Conservation (phyloP, 1,284 basidiomycete species). For the Ustanciosporium gigantosporum region DNA sequence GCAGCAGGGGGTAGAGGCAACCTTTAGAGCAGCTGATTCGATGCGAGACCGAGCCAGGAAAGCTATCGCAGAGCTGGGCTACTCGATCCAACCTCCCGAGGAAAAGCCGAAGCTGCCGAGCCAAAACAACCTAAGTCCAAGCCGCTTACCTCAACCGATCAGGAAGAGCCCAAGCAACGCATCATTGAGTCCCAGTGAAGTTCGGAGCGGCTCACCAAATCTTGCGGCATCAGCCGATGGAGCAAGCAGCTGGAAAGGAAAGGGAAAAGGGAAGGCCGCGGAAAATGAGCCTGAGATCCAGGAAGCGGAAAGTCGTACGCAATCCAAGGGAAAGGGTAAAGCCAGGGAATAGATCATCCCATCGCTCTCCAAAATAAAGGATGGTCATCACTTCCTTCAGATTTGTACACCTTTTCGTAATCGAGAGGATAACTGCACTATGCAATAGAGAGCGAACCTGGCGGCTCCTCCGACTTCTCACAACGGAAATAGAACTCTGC, state of each 20-base stretch:
- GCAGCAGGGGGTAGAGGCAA: neutral
- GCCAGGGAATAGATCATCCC: too few relatives aligned
- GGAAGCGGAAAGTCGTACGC: neutral
- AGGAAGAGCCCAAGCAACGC: neutral
- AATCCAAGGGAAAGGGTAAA: neutral
- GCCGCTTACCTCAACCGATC: neutral
- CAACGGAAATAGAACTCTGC: too few relatives aligned
- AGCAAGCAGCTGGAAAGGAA: neutral
- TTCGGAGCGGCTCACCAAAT: neutral
- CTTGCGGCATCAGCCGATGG: too few relatives aligned
- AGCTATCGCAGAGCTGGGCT: constrained; percentile 1
- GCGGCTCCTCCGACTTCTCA: too few relatives aligned
- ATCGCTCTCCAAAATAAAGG: too few relatives aligned
- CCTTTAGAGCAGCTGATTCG: neutral
- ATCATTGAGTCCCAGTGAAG: neutral
- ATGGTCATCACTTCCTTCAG: too few relatives aligned
- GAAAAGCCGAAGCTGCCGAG: neutral
- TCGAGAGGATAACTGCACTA: too few relatives aligned
- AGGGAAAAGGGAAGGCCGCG: neutral
- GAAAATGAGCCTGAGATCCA: neutral
- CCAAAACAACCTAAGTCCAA: neutral
- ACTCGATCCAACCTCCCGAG: neutral
- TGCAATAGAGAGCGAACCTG: too few relatives aligned
- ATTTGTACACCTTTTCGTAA: too few relatives aligned
- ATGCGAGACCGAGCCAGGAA: neutral